A percentile compares a stretch with the other conserved stretches of the same genome.
Conservation (phyloP, 1,284 basidiomycete genomes). For the Exobasidium rhododendri region DNA sequence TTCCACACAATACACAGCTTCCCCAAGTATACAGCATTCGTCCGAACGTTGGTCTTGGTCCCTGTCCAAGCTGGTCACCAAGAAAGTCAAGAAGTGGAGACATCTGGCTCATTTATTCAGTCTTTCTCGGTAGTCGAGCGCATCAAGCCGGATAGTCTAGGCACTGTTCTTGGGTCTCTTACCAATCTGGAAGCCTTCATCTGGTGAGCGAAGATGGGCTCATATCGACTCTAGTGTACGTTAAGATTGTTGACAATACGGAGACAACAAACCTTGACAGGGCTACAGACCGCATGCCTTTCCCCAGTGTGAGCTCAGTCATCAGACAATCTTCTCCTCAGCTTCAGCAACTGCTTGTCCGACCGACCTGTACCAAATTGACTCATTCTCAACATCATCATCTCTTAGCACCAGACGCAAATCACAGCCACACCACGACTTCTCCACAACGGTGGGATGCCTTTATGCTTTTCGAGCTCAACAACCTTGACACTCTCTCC, state of each 20-base stretch:
- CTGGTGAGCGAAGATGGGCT: conserved; percentile 1
- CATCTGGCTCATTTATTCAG: too few species aligned
- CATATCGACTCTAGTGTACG: not conserved
- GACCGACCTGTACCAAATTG: not conserved
- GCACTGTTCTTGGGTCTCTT: not conserved
- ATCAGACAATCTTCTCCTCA: not conserved
- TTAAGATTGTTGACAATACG: too few species aligned
- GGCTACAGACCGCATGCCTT: conserved; percentile 5
- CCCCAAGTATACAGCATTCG: not conserved
- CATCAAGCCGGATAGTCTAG: not conserved
- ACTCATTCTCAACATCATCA: conserved; percentile 5
- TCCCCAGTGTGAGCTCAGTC: not conserved
- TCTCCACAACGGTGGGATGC: conserved; percentile 3
- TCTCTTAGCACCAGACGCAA: not conserved
- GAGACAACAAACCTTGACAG: too few species aligned
- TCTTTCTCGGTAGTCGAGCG: too few species aligned
- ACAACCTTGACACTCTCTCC: not conserved
- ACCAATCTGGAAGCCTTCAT: conserved; percentile 9
- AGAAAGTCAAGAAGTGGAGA: too few species aligned
- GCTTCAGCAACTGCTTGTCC: not conserved
- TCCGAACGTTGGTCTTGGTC: not conserved
- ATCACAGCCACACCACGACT: not conserved
- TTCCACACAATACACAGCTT: not conserved
- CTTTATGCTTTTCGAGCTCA: not conserved
- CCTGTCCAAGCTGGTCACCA: not conserved